Conservation (phyloP, 495 filamentous ascomycete species). For the Penicillium pulvis region DNA sequence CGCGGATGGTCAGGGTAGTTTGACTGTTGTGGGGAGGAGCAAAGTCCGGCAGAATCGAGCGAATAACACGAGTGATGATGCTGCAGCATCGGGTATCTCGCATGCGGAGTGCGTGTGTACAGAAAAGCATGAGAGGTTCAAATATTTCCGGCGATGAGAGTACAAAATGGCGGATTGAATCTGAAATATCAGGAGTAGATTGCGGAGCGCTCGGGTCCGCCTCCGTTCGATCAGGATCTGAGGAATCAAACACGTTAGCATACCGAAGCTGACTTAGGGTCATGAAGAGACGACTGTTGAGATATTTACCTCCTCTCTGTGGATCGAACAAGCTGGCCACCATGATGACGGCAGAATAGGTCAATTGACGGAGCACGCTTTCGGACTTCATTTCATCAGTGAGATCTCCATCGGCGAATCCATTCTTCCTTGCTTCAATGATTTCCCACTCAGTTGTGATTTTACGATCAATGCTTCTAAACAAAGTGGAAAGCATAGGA, state of each 20-base stretch:
- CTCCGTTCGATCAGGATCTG: constrained; percentile 45
- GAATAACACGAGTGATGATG: constrained; percentile 79
- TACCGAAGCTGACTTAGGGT: background rate
- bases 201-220: constrained; percentile 45
- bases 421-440: constrained; percentile 64
- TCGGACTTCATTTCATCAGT: constrained; percentile 98
- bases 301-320: constrained; percentile 48
- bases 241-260: background rate
- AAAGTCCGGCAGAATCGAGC: constrained; percentile 82
- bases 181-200: constrained; percentile 35
- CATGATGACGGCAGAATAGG: constrained; percentile 87
- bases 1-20: constrained; percentile 72
- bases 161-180: constrained; percentile 74
- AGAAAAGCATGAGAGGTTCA: constrained; percentile 87
- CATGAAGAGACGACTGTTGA: background rate
- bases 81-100: constrained; percentile 87
- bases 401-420: constrained; percentile 67
- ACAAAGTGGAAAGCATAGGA: constrained; percentile 78
- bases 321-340: constrained; percentile 86
- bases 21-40: constrained; percentile 49
- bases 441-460: constrained; percentile 81
- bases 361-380: constrained; percentile 91
- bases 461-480: constrained; percentile 82
- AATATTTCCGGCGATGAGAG: constrained; percentile 76
- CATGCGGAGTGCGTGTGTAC: constrained; percentile 86